Conservation (phyloP, 2,329 filamentous ascomycete species). For the Aspergillus sergii region DNA sequence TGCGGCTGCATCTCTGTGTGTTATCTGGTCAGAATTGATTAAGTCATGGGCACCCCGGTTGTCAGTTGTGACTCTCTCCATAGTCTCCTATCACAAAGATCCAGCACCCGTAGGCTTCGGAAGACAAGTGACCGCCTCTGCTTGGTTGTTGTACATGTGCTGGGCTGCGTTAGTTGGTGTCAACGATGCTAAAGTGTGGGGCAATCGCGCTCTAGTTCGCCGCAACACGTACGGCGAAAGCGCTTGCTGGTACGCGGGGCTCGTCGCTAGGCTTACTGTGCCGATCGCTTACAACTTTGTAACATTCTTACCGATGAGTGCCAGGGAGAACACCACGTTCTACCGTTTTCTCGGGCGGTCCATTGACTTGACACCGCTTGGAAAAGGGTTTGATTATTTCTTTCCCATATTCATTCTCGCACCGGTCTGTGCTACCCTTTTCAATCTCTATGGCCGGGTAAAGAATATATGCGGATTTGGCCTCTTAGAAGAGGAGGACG, state of each 20-base stretch:
- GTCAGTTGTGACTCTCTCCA: slow-evolving; percentile 66
- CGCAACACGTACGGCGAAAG: slow-evolving; percentile 91
- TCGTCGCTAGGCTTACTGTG: slow-evolving; percentile 89
- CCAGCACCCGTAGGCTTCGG: slow-evolving; percentile 79
- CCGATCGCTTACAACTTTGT: slow-evolving; percentile 96
- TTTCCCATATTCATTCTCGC: slow-evolving; percentile 88
- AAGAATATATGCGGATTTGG: slow-evolving; percentile 78
- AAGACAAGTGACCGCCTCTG: slow-evolving; percentile 79
- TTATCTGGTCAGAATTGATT: slow-evolving; percentile 92
- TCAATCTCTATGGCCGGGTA: slow-evolving; percentile 84
- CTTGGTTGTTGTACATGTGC: slow-evolving; percentile 97
- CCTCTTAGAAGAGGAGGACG: slow-evolving; percentile 73
- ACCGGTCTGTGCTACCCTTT: slow-evolving; percentile 81
- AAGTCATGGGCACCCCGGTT: slow-evolving; percentile 77
- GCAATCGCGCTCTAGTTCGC: slow-evolving; percentile 84
- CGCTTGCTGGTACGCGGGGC: slow-evolving; percentile 93
- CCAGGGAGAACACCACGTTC: slow-evolving; percentile 80
- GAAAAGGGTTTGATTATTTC: slow-evolving; percentile 80
- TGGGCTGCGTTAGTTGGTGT: slow-evolving; percentile 83
- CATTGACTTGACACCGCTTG: slow-evolving; percentile 80
- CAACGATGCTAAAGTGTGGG: slow-evolving; percentile 95
- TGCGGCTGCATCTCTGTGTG: slow-evolving; percentile 73
- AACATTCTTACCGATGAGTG: slow-evolving; percentile 74
- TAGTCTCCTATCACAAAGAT: slow-evolving; percentile 69
- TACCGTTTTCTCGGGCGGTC: slow-evolving; percentile 81